These are phyloP conservation scores for Fraxinus greggii DNA, from an alignment of 305 asterid species.

Conservation along the genomic window DNA sequence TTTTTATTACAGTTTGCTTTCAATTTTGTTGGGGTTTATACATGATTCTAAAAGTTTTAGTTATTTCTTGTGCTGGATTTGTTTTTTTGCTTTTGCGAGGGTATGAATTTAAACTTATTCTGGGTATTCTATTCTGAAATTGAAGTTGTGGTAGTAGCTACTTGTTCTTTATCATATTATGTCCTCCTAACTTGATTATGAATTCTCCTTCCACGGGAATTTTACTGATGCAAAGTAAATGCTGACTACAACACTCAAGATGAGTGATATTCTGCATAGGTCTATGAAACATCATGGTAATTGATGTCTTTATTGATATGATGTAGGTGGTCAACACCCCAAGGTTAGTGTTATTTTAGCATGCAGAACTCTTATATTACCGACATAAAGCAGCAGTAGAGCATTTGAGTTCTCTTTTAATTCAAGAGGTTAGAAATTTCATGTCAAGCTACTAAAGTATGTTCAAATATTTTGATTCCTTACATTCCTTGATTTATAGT, in stretches of 20 bases:
- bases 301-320: conserved; percentile 18
- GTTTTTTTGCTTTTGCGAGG: too few relatives aligned
- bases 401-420: conserved; percentile 74
- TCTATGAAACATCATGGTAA: conserved; percentile 4
- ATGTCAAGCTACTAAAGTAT: conserved; percentile 5
- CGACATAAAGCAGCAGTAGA: conserved; percentile 60
- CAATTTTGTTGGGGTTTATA: too few relatives aligned
- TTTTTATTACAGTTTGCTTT: too few relatives aligned
- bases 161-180: conserved; percentile 48
- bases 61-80: too few relatives aligned
- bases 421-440: conserved; percentile 72
- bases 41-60: too few relatives aligned
- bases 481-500: background rate
- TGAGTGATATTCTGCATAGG: conserved; percentile 15
- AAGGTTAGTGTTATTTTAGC: conserved; percentile 81
- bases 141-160: conserved; percentile 66
- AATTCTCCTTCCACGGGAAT: conserved; percentile 40
- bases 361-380: conserved; percentile 85
- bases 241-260: conserved; percentile 61
- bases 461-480: conserved; percentile 7
- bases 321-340: conserved; percentile 68
- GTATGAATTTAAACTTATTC: too few relatives aligned
- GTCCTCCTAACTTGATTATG: conserved; percentile 7
- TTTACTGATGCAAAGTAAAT: conserved; percentile 68
- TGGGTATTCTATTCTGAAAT: too few relatives aligned